Evolutionary conservation across 208 protist species (phyloP).

Genomic region (Crithidia bombi): DNA sequence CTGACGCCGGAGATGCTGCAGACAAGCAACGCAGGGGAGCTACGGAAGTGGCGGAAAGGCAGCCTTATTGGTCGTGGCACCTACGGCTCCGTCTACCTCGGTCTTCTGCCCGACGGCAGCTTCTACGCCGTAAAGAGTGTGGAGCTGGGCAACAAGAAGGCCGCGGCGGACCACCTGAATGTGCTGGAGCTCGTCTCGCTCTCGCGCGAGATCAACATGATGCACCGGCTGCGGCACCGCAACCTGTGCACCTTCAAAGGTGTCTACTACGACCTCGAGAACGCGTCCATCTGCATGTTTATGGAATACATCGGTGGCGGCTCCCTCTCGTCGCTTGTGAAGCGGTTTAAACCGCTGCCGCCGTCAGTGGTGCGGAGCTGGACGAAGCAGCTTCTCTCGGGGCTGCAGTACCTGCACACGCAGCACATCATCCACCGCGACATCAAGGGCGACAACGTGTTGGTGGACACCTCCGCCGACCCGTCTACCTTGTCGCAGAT

Average conservation of each 20-base stretch:
- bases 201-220: conserved; percentile 92
- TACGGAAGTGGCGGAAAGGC: conserved; percentile 77
- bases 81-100: conserved; percentile 92
- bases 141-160: conserved; percentile 50
- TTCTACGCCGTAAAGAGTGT: conserved; percentile 92
- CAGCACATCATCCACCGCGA: conserved; percentile 93
- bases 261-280: conserved; percentile 65
- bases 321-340: conserved; percentile 80
- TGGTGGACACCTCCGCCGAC: conserved; percentile 79
- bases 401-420: conserved; percentile 87
- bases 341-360: conserved; percentile 88
- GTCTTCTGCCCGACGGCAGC: conserved; percentile 77
- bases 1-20: conserved; percentile 91
- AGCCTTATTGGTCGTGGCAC: conserved; percentile 88
- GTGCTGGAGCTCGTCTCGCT: conserved; percentile 82
- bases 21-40: conserved; percentile 70
- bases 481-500: conserved; percentile 70
- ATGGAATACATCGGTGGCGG: conserved; percentile 94
- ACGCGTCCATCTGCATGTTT: conserved; percentile 86
- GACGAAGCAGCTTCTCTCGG: conserved; percentile 88
- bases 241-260: conserved; percentile 94
- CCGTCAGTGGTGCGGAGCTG: conserved; percentile 83
- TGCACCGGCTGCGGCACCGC: conserved; percentile 87
- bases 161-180: conserved; percentile 57
- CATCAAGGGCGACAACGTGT: conserved; percentile 92